phyloP scores from a whole-genome alignment of 345 rosid genomes.

The Eucalyptus fibrosa region DNA sequence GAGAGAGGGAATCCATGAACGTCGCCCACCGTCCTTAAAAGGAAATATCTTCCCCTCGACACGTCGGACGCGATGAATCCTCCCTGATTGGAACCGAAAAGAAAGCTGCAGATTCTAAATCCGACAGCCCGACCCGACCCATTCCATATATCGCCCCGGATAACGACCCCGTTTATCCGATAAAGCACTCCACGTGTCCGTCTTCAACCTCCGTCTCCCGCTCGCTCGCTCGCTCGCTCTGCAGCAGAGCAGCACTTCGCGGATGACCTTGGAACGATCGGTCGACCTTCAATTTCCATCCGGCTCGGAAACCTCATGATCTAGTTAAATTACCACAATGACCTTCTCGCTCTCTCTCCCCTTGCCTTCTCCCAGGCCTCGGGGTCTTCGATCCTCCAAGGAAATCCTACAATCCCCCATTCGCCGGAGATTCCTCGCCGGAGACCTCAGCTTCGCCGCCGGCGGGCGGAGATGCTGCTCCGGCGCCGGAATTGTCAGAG shows the following conservation, averaged over 20 bases:
- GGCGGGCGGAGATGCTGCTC: constrained; percentile 5
- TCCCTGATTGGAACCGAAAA: not conserved
- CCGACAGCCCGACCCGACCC: not conserved
- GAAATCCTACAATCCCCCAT: not conserved
- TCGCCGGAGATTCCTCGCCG: constrained; percentile 4
- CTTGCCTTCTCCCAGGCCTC: constrained; percentile 13
- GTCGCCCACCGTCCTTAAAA: not conserved
- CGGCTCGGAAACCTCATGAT: constrained; percentile 5
- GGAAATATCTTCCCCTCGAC: not conserved
- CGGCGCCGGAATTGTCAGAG: constrained; percentile 11
- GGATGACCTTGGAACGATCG: not conserved
- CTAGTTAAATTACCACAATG: constrained; percentile 8
- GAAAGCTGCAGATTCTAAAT: not conserved
- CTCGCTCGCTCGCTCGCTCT: not conserved
- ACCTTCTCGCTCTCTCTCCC: constrained; percentile 14
- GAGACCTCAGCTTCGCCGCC: not conserved
- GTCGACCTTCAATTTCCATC: not conserved
- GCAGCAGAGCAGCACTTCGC: not conserved
- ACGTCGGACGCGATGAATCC: not conserved
- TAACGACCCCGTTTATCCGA: not conserved
- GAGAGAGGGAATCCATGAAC: not conserved
- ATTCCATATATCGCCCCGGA: not conserved
- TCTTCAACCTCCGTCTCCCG: not conserved
- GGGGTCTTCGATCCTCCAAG: constrained; percentile 10
- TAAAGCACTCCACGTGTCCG: not conserved